These are phyloP conservation scores for Paramecium bursaria DNA, from an alignment of 73 alveolate genomes.

Conservation along the genomic window DNA sequence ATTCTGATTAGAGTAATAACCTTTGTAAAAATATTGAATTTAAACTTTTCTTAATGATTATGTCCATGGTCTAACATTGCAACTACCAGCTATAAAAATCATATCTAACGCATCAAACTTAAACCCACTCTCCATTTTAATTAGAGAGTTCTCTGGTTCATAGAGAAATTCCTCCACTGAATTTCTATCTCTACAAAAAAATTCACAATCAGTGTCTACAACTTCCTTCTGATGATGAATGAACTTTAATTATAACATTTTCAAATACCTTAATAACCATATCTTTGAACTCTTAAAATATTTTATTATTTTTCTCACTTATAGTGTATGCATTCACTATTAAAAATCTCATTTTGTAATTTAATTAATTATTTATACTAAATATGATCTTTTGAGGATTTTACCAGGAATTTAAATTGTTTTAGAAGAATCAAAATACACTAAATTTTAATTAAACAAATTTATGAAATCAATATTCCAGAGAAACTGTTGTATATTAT, in stretches of 20 bases:
- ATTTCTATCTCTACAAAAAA: slow-evolving; percentile 47
- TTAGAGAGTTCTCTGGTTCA: slow-evolving; percentile 66
- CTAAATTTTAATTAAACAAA: too few relatives aligned
- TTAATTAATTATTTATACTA: too few relatives aligned
- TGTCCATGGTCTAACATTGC: slow-evolving; percentile 69
- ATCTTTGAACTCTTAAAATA: slow-evolving; percentile 15
- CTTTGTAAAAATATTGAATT: background rate
- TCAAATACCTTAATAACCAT: slow-evolving; percentile 19
- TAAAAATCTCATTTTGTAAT: slow-evolving; percentile 50
- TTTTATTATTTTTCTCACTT: background rate
- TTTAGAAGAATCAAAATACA: too few relatives aligned
- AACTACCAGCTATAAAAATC: slow-evolving; percentile 57
- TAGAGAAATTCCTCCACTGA: slow-evolving; percentile 57
- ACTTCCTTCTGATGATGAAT: slow-evolving; percentile 51
- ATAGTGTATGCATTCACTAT: slow-evolving; percentile 32
- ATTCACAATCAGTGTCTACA: slow-evolving; percentile 65
- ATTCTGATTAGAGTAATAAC: slow-evolving; percentile 58
- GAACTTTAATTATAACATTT: background rate
- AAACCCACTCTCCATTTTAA: slow-evolving; percentile 53
- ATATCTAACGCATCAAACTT: slow-evolving; percentile 67
- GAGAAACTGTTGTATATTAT: too few relatives aligned
- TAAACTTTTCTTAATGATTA: slow-evolving; percentile 59
- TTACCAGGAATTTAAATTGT: too few relatives aligned
- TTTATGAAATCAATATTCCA: too few relatives aligned
- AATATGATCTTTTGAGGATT: too few relatives aligned